Conservation (phyloP, 345 rosid genomes). For the Populus ilicifolia region DNA sequence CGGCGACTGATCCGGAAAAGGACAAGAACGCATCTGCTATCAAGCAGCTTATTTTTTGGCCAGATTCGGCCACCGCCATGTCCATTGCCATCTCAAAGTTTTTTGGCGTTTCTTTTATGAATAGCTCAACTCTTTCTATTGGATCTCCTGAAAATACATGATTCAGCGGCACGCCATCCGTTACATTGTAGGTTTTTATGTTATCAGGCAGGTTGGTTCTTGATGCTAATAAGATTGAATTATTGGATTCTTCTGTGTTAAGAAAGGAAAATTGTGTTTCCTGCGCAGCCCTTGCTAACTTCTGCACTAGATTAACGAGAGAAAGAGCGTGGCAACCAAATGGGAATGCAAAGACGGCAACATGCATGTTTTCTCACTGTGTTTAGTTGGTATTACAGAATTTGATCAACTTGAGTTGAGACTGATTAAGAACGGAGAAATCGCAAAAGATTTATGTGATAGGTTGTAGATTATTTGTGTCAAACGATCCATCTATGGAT, state of each 20-base stretch:
- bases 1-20: constrained; percentile 39
- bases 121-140: constrained; percentile 42
- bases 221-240: constrained; percentile 17
- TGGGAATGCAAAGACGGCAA: constrained; percentile 58
- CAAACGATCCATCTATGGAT: too few species aligned
- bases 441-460: not conserved
- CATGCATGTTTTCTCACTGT: constrained; percentile 23
- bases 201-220: constrained; percentile 18
- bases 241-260: constrained; percentile 39
- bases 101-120: constrained; percentile 34
- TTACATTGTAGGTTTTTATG: constrained; percentile 33
- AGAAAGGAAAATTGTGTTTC: constrained; percentile 49
- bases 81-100: constrained; percentile 31
- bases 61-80: constrained; percentile 34
- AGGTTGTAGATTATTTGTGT: too few species aligned
- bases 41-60: constrained; percentile 39
- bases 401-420: not conserved
- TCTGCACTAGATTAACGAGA: constrained; percentile 38
- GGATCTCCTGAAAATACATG: constrained; percentile 29
- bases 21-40: constrained; percentile 52
- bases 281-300: constrained; percentile 43
- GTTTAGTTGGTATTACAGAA: not conserved
- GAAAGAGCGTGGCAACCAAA: constrained; percentile 52
- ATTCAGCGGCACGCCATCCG: constrained; percentile 29
- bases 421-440: not conserved